phyloP scores from a whole-genome alignment of 495 filamentous ascomycete genomes.

The Ramalina intermedia region DNA sequence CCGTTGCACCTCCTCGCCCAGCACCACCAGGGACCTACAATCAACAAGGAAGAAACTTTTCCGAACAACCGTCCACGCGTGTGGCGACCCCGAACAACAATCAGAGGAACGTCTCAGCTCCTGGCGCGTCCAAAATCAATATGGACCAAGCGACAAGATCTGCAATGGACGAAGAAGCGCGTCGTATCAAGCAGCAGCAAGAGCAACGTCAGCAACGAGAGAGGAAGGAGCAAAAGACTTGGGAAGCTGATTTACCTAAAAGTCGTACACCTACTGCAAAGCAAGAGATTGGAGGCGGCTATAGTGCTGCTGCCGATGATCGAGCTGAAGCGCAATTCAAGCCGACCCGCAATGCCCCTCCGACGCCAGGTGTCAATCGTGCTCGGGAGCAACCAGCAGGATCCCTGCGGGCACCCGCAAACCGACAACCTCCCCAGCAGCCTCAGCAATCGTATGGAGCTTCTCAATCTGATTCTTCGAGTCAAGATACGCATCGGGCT shows the following conservation, averaged over 20 bases:
- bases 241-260: conserved; percentile 77
- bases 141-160: conserved; percentile 35
- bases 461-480: not conserved
- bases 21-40: conserved; percentile 37
- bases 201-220: conserved; percentile 48
- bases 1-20: conserved; percentile 67
- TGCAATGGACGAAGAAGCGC: conserved; percentile 36
- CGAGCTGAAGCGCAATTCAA: conserved; percentile 56
- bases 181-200: conserved; percentile 20
- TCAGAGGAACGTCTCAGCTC: conserved; percentile 19
- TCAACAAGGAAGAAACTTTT: conserved; percentile 17
- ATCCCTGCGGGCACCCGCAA: conserved; percentile 32
- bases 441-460: conserved; percentile 21
- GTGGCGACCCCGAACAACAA: conserved; percentile 26
- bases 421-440: conserved; percentile 42
- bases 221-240: conserved; percentile 53
- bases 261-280: conserved; percentile 62
- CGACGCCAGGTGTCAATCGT: conserved; percentile 31
- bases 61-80: conserved; percentile 17
- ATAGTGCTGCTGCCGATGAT: conserved; percentile 31
- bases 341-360: conserved; percentile 51
- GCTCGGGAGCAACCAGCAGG: conserved; percentile 30
- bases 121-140: conserved; percentile 30
- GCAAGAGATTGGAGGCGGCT: conserved; percentile 69
- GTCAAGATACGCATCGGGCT: conserved; percentile 7